Percentiles rank a stretch among this genome's conserved stretches.
phyloP scores from a whole-genome alignment of 306 rosid species.

The Hippophae rhamnoides region DNA sequence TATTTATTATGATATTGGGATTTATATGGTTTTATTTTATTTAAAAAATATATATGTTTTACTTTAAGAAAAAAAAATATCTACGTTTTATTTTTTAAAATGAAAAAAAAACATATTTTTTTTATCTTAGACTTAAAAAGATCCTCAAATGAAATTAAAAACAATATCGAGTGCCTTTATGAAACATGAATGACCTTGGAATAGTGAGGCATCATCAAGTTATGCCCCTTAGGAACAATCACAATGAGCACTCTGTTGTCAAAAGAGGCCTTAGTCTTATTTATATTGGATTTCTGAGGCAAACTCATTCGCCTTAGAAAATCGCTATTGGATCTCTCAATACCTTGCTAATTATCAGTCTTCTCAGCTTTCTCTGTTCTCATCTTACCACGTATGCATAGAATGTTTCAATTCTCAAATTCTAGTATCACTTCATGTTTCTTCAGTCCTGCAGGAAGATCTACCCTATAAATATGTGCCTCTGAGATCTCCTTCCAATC shows the following conservation, averaged over 20 bases:
- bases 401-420: constrained; percentile 30
- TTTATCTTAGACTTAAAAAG: no score
- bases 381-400: constrained; percentile 35
- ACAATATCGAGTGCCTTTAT: constrained; percentile 13
- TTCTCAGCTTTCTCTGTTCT: constrained; percentile 28
- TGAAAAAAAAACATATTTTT: no score
- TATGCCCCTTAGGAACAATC: constrained; percentile 32
- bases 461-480: constrained; percentile 26
- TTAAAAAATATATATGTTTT: no score
- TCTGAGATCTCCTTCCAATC: constrained; percentile 39
- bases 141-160: constrained; percentile 1
- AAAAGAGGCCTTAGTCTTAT: constrained; percentile 29
- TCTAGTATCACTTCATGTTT: constrained; percentile 39
- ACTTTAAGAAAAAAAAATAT: no score
- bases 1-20: no score
- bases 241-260: constrained; percentile 41
- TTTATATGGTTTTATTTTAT: no score
- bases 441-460: constrained; percentile 30
- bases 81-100: no score
- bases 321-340: constrained; percentile 26
- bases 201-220: constrained; percentile 5
- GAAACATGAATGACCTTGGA: neutral
- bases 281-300: constrained; percentile 31
- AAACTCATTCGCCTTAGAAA: constrained; percentile 32
- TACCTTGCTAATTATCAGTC: constrained; percentile 20